Base-by-base conservation (phyloP, 2,329 filamentous ascomycete genomes). In the Penicillium frequentans region DNA sequence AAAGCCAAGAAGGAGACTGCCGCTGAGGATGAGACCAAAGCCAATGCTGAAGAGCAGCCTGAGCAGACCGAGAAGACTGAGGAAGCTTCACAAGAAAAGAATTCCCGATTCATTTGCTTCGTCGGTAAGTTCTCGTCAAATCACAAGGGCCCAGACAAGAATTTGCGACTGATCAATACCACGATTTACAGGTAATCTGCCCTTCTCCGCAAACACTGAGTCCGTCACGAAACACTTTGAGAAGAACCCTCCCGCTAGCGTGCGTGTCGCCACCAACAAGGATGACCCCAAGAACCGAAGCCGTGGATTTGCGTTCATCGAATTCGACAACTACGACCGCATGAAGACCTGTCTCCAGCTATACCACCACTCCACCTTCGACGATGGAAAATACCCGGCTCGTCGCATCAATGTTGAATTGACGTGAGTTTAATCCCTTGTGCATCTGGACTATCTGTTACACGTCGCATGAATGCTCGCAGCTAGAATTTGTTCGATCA, bases 311-410 rank as follows among this genome's bases (percentile, higher is more conserved):
- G 91, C 90, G 6, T 96, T 97, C 74, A 81, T 98, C 66, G 93
- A 98, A 75, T 98, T 97, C 71, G 86, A 86, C 62, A 84, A 86
- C 64, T 96, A 88, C 77, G 90, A 93, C 75, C 86, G 89, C 71
- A 96, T 96, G 91, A 90, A 96, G 81, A 95, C 91, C 31, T 96
- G 91, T 70, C 82, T 98, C 59, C 90, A 93, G 75, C 86, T 91
- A 62, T 93, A 93, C 77, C 93, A 98, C 77, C 93, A 97, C 77
- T 89, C 86, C 58, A 82, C 83, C 62, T 96, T 97, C 71, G 79
- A 85, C 57, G 82, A 83, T 52, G 79, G 79, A 37, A 79, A 78
- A 67, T 79, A 74, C 31, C 74, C 76, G 1, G 78, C 86, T 51
- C 82, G 93, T 66, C 90, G 88, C 76, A 96, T 98, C 68, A 97